Evolutionary conservation across 1,139 yeast species (phyloP).

Genomic region (Geotrichum citri-aurantii): DNA sequence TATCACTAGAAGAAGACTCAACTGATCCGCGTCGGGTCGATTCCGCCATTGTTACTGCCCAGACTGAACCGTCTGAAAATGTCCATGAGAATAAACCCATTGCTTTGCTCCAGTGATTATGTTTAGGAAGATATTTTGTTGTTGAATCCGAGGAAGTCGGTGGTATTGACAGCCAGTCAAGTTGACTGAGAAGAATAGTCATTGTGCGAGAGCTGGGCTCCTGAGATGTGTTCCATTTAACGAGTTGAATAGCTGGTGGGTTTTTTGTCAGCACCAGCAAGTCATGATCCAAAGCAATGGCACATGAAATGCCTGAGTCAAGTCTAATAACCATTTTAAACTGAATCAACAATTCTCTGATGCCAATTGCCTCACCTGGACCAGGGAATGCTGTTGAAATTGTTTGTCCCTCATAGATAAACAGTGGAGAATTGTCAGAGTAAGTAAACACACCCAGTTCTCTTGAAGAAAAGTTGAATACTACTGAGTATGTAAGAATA

Average conservation of each 20-base stretch:
- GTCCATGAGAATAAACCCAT: constrained; percentile 19
- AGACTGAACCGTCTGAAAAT: constrained; percentile 14
- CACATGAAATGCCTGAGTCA: constrained; percentile 31
- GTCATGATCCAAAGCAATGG: constrained; percentile 31
- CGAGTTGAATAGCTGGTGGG: constrained; percentile 32
- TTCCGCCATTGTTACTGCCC: constrained; percentile 24
- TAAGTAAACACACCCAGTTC: constrained; percentile 18
- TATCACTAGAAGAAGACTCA: constrained; percentile 11
- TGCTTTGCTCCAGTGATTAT: constrained; percentile 17
- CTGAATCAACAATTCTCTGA: constrained; percentile 33
- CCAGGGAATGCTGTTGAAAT: constrained; percentile 33
- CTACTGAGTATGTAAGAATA: constrained; percentile 29
- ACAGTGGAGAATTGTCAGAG: constrained; percentile 18
- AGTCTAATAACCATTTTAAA: constrained; percentile 29
- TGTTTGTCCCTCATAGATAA: constrained; percentile 19
- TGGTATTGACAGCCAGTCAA: constrained; percentile 28
- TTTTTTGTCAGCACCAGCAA: constrained; percentile 30
- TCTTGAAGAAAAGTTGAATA: constrained; percentile 18
- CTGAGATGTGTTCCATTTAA: constrained; percentile 24
- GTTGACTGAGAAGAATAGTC: constrained; percentile 24
- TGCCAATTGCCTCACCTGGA: constrained; percentile 40
- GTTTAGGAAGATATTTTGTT: background rate
- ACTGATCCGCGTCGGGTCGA: constrained; percentile 17
- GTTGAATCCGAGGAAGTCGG: background rate
- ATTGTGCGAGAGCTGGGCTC: constrained; percentile 17